These are phyloP conservation scores for Backusella macrospora DNA, from an alignment of 192 early-diverging fungal species.

Conservation along the genomic window DNA sequence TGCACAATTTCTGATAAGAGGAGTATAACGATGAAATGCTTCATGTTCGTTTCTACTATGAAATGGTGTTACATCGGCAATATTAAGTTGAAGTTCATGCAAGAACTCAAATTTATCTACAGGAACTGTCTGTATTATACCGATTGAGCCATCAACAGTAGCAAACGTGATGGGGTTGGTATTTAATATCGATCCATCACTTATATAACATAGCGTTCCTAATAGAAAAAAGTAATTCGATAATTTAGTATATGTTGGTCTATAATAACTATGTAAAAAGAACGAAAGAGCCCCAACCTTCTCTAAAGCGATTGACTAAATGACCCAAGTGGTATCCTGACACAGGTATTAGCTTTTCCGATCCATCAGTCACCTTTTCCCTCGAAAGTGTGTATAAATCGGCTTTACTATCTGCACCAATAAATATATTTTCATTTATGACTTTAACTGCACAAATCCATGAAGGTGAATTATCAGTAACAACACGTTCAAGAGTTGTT, in stretches of 20 bases:
- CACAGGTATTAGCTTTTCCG: constrained; percentile 48
- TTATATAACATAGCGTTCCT: constrained; percentile 36
- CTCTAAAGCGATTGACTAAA: constrained; percentile 74
- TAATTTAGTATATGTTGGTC: neutral
- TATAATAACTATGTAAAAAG: neutral
- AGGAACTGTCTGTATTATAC: constrained; percentile 72
- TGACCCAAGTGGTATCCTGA: constrained; percentile 84
- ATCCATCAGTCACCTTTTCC: constrained; percentile 32
- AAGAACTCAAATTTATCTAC: constrained; percentile 60
- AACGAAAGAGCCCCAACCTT: constrained; percentile 51
- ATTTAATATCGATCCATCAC: constrained; percentile 60
- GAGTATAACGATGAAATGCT: constrained; percentile 67
- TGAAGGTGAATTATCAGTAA: constrained; percentile 59
- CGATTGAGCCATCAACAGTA: constrained; percentile 81
- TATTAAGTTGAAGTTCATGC: constrained; percentile 63
- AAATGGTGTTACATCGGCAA: constrained; percentile 55
- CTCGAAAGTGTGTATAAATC: constrained; percentile 64
- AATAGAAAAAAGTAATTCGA: neutral
- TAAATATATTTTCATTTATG: constrained; percentile 59
- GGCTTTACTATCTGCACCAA: constrained; percentile 59
- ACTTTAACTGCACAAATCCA: constrained; percentile 69
- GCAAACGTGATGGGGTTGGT: constrained; percentile 65
- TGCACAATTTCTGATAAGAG: constrained; percentile 48
- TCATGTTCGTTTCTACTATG: constrained; percentile 66
- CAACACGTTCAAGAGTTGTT: constrained; percentile 54